phyloP scores from a whole-genome alignment of 352 stramenopile genomes.

The Pythium monospermum region DNA sequence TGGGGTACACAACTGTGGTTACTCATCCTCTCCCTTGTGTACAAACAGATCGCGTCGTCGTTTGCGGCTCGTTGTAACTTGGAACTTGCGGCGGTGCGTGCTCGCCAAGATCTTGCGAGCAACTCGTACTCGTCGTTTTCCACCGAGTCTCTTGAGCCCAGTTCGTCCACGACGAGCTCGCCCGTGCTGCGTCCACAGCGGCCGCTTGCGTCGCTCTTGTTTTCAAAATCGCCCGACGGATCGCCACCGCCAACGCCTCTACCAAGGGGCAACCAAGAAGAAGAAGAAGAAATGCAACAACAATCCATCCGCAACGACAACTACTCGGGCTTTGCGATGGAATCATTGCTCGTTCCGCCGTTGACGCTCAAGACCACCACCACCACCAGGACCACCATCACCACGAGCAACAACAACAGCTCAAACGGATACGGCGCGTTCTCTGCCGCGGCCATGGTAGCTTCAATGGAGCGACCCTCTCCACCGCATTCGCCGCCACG shows the following conservation, averaged over 20 bases:
- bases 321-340: conserved; percentile 44
- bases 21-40: neutral
- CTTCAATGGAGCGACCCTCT: conserved; percentile 3
- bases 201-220: conserved; percentile 28
- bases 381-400: neutral
- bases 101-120: conserved; percentile 36
- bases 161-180: conserved; percentile 15
- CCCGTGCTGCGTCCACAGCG: neutral
- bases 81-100: conserved; percentile 19
- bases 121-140: conserved; percentile 68
- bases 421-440: conserved; percentile 14
- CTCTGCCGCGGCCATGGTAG: conserved; percentile 9
- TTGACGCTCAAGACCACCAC: conserved; percentile 15
- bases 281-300: conserved; percentile 2
- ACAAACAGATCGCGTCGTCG: conserved; percentile 52
- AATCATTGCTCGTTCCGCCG: conserved; percentile 28
- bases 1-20: neutral
- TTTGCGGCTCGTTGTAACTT: conserved; percentile 49
- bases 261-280: conserved; percentile 13
- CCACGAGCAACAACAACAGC: conserved; percentile 1
- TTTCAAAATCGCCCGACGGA: conserved; percentile 32
- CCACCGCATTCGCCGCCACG: conserved; percentile 12
- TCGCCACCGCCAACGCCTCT: neutral
- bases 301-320: too few species aligned
- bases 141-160: conserved; percentile 43